Evolutionary conservation across 371 early-diverging fungal genomes (phyloP).

Genomic region (Rhizopus arrhizus): DNA sequence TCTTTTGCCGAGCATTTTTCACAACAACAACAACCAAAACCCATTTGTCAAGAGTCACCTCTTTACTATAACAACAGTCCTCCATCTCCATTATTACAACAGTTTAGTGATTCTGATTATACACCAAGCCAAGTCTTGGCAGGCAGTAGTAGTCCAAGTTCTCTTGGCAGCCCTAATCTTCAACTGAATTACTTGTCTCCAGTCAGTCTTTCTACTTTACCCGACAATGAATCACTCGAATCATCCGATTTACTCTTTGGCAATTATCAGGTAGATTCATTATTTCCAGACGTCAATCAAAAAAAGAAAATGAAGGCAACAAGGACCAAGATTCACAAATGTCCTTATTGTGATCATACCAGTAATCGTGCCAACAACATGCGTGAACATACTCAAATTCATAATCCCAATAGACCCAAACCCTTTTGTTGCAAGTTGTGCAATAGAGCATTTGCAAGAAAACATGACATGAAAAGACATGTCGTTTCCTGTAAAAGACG

Average conservation of each 20-base stretch:
- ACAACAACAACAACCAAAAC: conserved; percentile 10
- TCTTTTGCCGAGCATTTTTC: too few relatives aligned
- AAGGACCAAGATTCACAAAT: conserved; percentile 44
- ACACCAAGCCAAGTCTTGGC: conserved; percentile 1
- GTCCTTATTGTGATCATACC: conserved; percentile 29
- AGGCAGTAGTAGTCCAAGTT: conserved; percentile 12
- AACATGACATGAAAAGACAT: conserved; percentile 68
- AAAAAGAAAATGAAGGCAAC: conserved; percentile 41
- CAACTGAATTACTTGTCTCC: conserved; percentile 19
- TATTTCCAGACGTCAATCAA: conserved; percentile 1
- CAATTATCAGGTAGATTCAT: conserved; percentile 5
- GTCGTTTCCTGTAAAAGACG: conserved; percentile 78
- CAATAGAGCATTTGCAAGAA: conserved; percentile 58
- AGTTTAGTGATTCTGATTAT: background rate
- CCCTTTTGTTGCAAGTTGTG: conserved; percentile 44
- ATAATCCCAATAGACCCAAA: conserved; percentile 34
- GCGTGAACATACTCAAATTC: conserved; percentile 35
- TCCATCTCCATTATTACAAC: background rate
- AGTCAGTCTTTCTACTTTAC: conserved; percentile 6
- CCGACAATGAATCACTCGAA: background rate
- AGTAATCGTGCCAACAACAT: conserved; percentile 38
- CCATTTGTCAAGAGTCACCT: background rate
- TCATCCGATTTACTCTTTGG: conserved; percentile 11
- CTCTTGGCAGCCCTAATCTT: conserved; percentile 14
- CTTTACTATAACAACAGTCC: conserved; percentile 15